Percentiles rank a stretch among this genome's conserved stretches.
Conservation (phyloP, 495 filamentous ascomycete genomes). For the Chaetomium fimeti region DNA sequence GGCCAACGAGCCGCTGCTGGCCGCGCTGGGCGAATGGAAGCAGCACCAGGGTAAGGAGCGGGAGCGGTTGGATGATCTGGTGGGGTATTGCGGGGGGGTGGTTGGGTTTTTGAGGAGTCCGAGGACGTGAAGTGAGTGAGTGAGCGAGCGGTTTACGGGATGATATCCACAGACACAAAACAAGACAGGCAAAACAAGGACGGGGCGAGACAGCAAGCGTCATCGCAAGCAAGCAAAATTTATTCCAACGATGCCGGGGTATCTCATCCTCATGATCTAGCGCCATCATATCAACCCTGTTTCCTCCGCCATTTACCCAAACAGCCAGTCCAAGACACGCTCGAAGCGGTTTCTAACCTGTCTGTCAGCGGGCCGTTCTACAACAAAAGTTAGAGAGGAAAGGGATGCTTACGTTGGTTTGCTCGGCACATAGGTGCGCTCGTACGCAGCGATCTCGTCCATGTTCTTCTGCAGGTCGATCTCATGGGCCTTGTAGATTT, state of each 20-base stretch:
- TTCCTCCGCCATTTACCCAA: constrained; percentile 25
- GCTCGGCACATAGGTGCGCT: constrained; percentile 57
- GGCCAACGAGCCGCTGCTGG: constrained; percentile 43
- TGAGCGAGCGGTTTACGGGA: not conserved
- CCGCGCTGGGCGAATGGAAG: constrained; percentile 62
- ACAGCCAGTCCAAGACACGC: constrained; percentile 29
- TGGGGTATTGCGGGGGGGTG: constrained; percentile 85
- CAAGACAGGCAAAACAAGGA: no score
- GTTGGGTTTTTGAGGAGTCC: constrained; percentile 80
- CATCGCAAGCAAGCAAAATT: not conserved
- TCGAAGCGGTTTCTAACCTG: constrained; percentile 31
- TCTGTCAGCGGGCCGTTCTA: not conserved
- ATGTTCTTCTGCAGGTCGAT: constrained; percentile 62
- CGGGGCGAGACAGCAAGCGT: not conserved
- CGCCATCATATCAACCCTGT: not conserved
- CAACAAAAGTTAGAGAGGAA: not conserved
- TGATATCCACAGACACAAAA: not conserved
- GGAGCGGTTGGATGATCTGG: constrained; percentile 67
- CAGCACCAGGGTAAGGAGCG: constrained; percentile 64
- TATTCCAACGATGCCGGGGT: constrained; percentile 2
- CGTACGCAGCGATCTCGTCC: constrained; percentile 75
- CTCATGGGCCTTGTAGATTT: constrained; percentile 55
- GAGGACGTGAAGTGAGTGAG: constrained; percentile 33
- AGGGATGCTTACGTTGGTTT: constrained; percentile 54
- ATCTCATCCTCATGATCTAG: not conserved